Evolutionary conservation across 306 rosid species (phyloP).

Genomic region (Prunus dulcis): DNA sequence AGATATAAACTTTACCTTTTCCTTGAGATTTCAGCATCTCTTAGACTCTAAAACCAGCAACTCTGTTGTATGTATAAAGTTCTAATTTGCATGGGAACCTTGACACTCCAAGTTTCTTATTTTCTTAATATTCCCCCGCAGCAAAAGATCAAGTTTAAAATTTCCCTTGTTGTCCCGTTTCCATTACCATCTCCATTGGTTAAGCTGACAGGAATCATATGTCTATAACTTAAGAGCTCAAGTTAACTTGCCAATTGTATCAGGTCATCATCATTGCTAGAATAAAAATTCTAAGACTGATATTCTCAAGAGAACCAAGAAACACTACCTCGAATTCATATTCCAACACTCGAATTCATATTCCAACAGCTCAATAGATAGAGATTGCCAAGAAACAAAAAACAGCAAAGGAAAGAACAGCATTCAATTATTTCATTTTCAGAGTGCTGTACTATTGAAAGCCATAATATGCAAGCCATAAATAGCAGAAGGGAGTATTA

Average conservation of each 20-base stretch:
- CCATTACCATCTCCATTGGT: background rate
- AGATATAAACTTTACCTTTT: background rate
- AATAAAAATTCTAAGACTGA: background rate
- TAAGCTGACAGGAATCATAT: background rate
- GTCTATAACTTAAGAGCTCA: background rate
- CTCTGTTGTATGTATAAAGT: background rate
- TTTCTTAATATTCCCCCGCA: background rate
- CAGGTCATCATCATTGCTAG: background rate
- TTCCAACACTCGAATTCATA: background rate
- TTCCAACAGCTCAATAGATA: background rate
- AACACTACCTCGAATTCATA: background rate
- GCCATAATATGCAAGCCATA: background rate
- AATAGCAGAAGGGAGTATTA: slow-evolving; percentile 3
- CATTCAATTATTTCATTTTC: background rate
- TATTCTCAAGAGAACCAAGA: background rate
- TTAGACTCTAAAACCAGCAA: background rate
- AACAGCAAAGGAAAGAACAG: background rate
- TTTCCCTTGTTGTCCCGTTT: background rate
- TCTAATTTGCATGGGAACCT: background rate
- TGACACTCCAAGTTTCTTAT: background rate
- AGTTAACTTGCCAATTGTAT: background rate
- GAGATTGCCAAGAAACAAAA: background rate
- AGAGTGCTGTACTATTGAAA: background rate
- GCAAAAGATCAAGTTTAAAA: background rate
- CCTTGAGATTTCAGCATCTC: background rate